A percentile compares a stretch with the other conserved stretches of the same genome.
These are phyloP conservation scores for Exophiala viscosa DNA, from an alignment of 2,329 filamentous ascomycete genomes.

Conservation along the genomic window DNA sequence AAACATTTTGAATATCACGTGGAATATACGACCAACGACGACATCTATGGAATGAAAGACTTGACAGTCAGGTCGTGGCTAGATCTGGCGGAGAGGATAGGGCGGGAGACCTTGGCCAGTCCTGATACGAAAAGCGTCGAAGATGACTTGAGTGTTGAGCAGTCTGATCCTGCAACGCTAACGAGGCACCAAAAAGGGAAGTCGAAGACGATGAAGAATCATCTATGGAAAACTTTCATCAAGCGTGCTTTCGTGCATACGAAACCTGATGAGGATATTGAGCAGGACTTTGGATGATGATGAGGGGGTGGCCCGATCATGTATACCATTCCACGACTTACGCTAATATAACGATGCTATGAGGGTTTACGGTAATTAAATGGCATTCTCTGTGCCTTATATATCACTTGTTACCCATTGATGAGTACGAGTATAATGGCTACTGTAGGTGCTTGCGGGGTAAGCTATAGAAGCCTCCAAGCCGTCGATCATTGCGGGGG, in stretches of 20 bases:
- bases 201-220: constrained; percentile 25
- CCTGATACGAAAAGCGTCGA: not conserved
- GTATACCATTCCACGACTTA: no score
- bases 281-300: constrained; percentile 26
- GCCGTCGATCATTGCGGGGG: no score
- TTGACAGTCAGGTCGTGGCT: constrained; percentile 80
- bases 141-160: not conserved
- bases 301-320: no score
- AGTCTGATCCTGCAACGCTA: constrained; percentile 1
- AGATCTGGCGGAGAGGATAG: constrained; percentile 64
- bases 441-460: no score
- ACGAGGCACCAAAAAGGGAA: constrained; percentile 36
- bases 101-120: constrained; percentile 4
- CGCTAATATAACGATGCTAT: no score
- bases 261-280: constrained; percentile 28
- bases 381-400: no score
- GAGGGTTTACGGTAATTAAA: no score
- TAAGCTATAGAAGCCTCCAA: no score
- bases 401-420: no score
- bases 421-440: no score
- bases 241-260: constrained; percentile 28
- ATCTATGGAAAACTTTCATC: constrained; percentile 27
- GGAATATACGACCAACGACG: constrained; percentile 81
- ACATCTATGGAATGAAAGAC: constrained; percentile 70
- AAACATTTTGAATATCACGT: constrained; percentile 71